Conservation (phyloP, 2,329 filamentous ascomycete genomes). For the Sporothrix pallida region DNA sequence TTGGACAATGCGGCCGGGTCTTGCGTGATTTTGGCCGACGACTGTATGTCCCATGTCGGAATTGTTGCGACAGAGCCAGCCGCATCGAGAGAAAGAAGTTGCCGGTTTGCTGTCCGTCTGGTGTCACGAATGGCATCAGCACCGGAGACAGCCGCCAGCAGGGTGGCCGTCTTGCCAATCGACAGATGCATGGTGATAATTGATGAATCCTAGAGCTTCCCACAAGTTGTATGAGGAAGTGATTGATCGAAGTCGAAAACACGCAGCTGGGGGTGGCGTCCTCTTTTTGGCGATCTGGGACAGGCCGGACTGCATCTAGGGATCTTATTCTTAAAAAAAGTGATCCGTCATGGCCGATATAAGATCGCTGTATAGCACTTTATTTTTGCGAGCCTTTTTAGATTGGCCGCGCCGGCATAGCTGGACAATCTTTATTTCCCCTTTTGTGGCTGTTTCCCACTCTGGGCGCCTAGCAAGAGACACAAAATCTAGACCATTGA, state of each 20-base stretch:
- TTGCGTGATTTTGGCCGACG: slow-evolving; percentile 47
- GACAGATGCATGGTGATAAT: background rate
- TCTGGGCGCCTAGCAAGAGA: slow-evolving; percentile 5
- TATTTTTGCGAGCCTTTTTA: background rate
- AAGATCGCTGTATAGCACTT: slow-evolving; percentile 6
- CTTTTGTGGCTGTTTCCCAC: slow-evolving; percentile 5
- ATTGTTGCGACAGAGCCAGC: slow-evolving; percentile 45
- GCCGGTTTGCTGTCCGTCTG: background rate
- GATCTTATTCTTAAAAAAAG: background rate
- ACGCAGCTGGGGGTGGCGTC: too few species aligned
- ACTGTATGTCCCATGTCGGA: slow-evolving; percentile 57
- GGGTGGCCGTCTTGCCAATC: background rate
- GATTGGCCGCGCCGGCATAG: background rate
- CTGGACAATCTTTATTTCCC: background rate
- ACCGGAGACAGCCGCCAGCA: background rate
- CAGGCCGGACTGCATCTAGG: background rate
- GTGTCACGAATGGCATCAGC: background rate
- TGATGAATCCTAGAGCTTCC: background rate
- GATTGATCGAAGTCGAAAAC: background rate
- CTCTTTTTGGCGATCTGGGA: background rate
- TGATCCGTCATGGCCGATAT: background rate
- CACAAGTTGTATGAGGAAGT: background rate
- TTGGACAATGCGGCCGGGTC: slow-evolving; percentile 50
- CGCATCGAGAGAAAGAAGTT: background rate
- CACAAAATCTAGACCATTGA: background rate